Evolutionary conservation across 2,329 filamentous ascomycete genomes (phyloP).

Genomic region (Hortaea werneckii): DNA sequence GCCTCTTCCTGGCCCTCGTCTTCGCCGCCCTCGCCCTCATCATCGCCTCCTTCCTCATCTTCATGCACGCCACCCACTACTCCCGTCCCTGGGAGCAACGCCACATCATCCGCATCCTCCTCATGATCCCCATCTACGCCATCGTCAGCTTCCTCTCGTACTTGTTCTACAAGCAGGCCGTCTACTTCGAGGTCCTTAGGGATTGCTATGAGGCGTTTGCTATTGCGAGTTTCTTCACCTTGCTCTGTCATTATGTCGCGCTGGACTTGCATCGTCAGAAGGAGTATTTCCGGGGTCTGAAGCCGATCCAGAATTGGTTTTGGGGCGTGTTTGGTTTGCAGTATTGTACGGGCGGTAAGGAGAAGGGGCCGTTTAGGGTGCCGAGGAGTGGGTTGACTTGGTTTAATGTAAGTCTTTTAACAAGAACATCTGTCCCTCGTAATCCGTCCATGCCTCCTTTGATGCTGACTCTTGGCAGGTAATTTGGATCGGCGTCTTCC

Average conservation of each 20-base stretch:
- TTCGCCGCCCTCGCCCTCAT: slow-evolving; percentile 43
- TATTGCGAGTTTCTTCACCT: slow-evolving; percentile 75
- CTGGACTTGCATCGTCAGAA: slow-evolving; percentile 72
- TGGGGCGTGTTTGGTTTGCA: slow-evolving; percentile 62
- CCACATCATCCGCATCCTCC: slow-evolving; percentile 75
- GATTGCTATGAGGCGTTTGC: slow-evolving; percentile 87
- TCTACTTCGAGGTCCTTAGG: slow-evolving; percentile 72
- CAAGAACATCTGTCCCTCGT: no score
- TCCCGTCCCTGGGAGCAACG: slow-evolving; percentile 49
- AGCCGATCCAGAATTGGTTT: slow-evolving; percentile 58
- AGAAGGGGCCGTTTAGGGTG: slow-evolving; percentile 57
- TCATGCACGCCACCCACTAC: slow-evolving; percentile 51
- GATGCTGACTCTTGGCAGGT: slow-evolving; percentile 37
- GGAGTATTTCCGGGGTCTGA: slow-evolving; percentile 62
- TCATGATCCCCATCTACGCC: slow-evolving; percentile 78
- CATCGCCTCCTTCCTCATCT: slow-evolving; percentile 45
- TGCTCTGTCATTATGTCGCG: slow-evolving; percentile 71
- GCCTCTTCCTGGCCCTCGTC: slow-evolving; percentile 42
- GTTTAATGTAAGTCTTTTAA: slow-evolving; percentile 56
- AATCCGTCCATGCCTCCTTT: no score
- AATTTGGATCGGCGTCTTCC: slow-evolving; percentile 71
- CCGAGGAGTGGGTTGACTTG: slow-evolving; percentile 74
- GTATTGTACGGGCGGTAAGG: slow-evolving; percentile 58
- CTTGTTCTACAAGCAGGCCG: slow-evolving; percentile 62
- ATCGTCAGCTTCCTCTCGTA: slow-evolving; percentile 64